phyloP scores from a whole-genome alignment of 2,329 filamentous ascomycete species.

The Fusarium tuaranense region DNA sequence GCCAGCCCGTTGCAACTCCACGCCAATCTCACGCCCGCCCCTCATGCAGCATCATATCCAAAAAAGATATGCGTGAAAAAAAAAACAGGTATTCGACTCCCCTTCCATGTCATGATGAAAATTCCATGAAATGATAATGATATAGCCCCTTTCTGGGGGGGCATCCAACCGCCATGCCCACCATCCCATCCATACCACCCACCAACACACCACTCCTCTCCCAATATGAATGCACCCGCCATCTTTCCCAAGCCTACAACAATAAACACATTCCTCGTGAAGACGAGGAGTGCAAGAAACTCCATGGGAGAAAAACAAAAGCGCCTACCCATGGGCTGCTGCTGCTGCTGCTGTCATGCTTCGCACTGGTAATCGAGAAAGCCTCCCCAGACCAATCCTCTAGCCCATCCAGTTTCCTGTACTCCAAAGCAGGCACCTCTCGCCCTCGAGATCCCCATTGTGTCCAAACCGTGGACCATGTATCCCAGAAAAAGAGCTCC shows the following conservation, averaged over 20 bases:
- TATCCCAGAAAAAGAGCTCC: conserved; percentile 20
- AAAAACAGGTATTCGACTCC: not conserved
- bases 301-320: conserved; percentile 29
- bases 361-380: conserved; percentile 31
- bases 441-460: conserved; percentile 24
- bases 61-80: not conserved
- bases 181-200: conserved; percentile 21
- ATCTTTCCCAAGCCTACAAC: conserved; percentile 15
- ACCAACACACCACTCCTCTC: conserved; percentile 17
- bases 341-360: conserved; percentile 30
- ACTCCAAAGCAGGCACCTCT: conserved; percentile 29
- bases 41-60: conserved; percentile 8
- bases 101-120: conserved; percentile 9
- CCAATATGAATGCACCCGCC: conserved; percentile 3
- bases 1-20: not conserved
- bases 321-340: conserved; percentile 31
- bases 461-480: conserved; percentile 12
- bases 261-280: conserved; percentile 12
- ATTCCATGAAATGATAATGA: conserved; percentile 10
- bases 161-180: not conserved
- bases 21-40: not conserved
- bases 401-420: conserved; percentile 29
- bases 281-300: conserved; percentile 5
- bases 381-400: conserved; percentile 24
- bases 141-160: conserved; percentile 10